Conservation (phyloP, 1,139 yeast genomes). For the Hemisphaericaspora subhashii region DNA sequence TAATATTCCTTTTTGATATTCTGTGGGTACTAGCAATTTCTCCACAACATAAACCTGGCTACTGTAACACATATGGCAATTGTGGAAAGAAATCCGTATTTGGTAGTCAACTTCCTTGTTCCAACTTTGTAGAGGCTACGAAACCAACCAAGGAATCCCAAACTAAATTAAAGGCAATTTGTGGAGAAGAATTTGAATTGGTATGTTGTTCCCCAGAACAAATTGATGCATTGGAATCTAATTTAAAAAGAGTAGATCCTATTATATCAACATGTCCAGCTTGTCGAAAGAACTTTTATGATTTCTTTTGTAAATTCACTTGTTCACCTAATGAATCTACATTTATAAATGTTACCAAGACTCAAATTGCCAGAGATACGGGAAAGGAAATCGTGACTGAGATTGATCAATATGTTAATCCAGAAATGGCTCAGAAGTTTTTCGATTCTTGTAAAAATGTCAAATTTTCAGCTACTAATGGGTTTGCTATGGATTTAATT, state of each 20-base stretch:
- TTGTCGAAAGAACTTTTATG: slow-evolving; percentile 80
- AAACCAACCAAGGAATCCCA: slow-evolving; percentile 46
- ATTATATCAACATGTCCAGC: slow-evolving; percentile 94
- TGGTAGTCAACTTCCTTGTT: slow-evolving; percentile 81
- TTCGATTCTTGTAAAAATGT: slow-evolving; percentile 86
- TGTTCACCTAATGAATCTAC: slow-evolving; percentile 83
- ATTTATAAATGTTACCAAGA: slow-evolving; percentile 67
- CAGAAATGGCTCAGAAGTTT: slow-evolving; percentile 59
- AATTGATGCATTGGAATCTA: slow-evolving; percentile 36
- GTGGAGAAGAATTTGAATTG: slow-evolving; percentile 53
- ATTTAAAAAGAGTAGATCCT: slow-evolving; percentile 73
- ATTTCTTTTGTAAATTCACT: slow-evolving; percentile 84
- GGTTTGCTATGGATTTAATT: slow-evolving; percentile 92
- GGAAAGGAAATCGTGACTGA: slow-evolving; percentile 68
- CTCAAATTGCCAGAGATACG: slow-evolving; percentile 50
- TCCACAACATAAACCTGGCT: slow-evolving; percentile 27
- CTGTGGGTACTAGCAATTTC: slow-evolving; percentile 15
- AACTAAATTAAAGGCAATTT: slow-evolving; percentile 53
- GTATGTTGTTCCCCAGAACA: slow-evolving; percentile 47
- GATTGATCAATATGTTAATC: slow-evolving; percentile 61
- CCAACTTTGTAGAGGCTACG: slow-evolving; percentile 50
- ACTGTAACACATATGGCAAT: slow-evolving; percentile 58
- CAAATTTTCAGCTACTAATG: slow-evolving; percentile 92
- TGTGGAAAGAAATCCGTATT: slow-evolving; percentile 84
- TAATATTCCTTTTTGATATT: slow-evolving; percentile 5